Evolutionary conservation across 2,329 filamentous ascomycete species (phyloP), one percentile per base, ranked within the genome.

Genomic region (Colletotrichum sp.): DNA sequence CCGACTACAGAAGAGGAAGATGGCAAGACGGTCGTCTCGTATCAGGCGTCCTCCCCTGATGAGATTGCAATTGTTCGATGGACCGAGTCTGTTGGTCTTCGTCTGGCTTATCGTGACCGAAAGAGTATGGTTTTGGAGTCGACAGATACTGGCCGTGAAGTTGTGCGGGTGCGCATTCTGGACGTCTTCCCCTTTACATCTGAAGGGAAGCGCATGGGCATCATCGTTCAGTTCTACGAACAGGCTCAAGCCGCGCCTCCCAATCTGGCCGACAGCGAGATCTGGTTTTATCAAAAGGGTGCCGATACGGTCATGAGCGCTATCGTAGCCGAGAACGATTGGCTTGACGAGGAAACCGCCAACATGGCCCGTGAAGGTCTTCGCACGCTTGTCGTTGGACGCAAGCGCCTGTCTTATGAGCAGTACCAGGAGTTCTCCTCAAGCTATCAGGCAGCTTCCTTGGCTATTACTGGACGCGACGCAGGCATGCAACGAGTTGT

Each of bases 221-320:
- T 99, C 75, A 93, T 99, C 76, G 95, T 98, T 24, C 94, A 96
- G 79, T 98, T 98, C 81, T 89, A 93, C 32, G 91, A 93, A 16
- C 87, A 88, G 36, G 87, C 88, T 2, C 86, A 90, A 3, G 82
- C 89, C 4, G 87, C 89, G 2, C 79, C 82, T 8, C 85, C 87
- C 0, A 85, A 86, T 52, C 85, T 91, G 13, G 87, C 89, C 13
- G 88, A 89, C 62, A 93, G 94, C 16, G 96, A 98, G 81, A 96
- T 98, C 34, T 98, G 96, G 94, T 99, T 99, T 86, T 98, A 96
- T 82, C 96, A 99, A 81, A 99, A 99, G 85, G 97, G 97, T 76
- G 97, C 97, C 4, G 97, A 99, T 83, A 98, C 97, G 0, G 96
- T 99, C 78, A 99, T 99, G 97, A 92, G 93, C n/a, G 91, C 93